Conservation (phyloP, 1,284 basidiomycete genomes). For the Wolfiporia cocos region DNA sequence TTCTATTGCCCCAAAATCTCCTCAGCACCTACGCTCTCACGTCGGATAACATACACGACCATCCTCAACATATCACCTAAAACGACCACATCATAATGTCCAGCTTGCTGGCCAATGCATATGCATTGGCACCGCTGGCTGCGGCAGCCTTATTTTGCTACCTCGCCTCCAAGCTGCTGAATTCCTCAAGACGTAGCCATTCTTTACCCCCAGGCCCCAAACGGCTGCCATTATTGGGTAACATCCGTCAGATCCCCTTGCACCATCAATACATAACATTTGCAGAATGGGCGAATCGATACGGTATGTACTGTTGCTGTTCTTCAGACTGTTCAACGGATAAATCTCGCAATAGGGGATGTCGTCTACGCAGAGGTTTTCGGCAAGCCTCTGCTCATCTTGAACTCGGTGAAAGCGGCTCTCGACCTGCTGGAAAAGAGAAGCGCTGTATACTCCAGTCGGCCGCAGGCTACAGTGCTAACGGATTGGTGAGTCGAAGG, state of each 20-base stretch:
- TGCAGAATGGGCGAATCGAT: slow-evolving; percentile 16
- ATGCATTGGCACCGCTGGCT: too few species aligned
- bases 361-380: slow-evolving; percentile 16
- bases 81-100: too few species aligned
- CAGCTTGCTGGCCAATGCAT: too few species aligned
- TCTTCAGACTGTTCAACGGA: background rate
- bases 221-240: slow-evolving; percentile 3
- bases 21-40: too few species aligned
- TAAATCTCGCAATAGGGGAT: slow-evolving; percentile 10
- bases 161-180: too few species aligned
- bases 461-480: slow-evolving; percentile 7
- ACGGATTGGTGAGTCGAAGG: slow-evolving; percentile 2
- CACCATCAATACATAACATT: slow-evolving; percentile 4
- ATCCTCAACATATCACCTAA: too few species aligned
- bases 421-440: slow-evolving; percentile 17
- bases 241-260: slow-evolving; percentile 4
- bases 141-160: too few species aligned
- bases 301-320: slow-evolving; percentile 12
- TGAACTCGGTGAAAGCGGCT: slow-evolving; percentile 15
- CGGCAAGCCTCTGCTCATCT: slow-evolving; percentile 13
- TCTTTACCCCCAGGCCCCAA: background rate
- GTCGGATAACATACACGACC: too few species aligned
- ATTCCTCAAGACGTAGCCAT: background rate
- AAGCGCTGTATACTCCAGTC: slow-evolving; percentile 13
- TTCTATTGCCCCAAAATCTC: too few species aligned